Conservation (phyloP, 768 basidiomycete genomes). For the Rhodotorula paludigena region DNA sequence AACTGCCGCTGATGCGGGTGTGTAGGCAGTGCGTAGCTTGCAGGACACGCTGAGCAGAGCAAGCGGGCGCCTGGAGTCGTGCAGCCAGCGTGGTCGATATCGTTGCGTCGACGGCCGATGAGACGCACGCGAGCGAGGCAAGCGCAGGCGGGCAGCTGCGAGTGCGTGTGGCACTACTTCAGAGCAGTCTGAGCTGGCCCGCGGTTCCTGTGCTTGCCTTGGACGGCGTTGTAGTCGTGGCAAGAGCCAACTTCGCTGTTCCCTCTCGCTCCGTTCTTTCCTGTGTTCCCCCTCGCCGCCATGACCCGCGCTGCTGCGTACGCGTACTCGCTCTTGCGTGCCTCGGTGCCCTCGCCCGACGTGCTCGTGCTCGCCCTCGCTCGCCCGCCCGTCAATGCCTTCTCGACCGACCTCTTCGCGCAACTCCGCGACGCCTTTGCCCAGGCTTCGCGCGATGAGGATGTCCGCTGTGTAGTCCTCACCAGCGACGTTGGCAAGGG, state of each 20-base stretch:
- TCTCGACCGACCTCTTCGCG: conserved; percentile 63
- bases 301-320: conserved; percentile 50
- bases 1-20: not conserved
- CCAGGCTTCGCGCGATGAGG: conserved; percentile 53
- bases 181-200: too few relatives aligned
- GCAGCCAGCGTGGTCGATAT: too few relatives aligned
- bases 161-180: too few relatives aligned
- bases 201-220: too few relatives aligned
- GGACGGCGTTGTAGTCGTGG: too few relatives aligned
- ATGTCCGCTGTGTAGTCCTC: conserved; percentile 68
- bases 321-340: conserved; percentile 45
- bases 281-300: conserved; percentile 31
- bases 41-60: too few relatives aligned
- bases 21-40: too few relatives aligned
- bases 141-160: too few relatives aligned
- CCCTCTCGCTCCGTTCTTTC: not conserved
- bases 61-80: too few relatives aligned
- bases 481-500: conserved; percentile 65
- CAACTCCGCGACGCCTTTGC: conserved; percentile 65
- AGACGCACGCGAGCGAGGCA: too few relatives aligned
- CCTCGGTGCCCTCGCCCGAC: not conserved
- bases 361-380: conserved; percentile 51
- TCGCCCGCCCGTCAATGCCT: conserved; percentile 64
- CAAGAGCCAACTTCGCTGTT: too few relatives aligned
- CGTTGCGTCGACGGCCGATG: too few relatives aligned